Evolutionary conservation across 345 rosid genomes (phyloP).

Genomic region (Eucalyptus camaldulensis): DNA sequence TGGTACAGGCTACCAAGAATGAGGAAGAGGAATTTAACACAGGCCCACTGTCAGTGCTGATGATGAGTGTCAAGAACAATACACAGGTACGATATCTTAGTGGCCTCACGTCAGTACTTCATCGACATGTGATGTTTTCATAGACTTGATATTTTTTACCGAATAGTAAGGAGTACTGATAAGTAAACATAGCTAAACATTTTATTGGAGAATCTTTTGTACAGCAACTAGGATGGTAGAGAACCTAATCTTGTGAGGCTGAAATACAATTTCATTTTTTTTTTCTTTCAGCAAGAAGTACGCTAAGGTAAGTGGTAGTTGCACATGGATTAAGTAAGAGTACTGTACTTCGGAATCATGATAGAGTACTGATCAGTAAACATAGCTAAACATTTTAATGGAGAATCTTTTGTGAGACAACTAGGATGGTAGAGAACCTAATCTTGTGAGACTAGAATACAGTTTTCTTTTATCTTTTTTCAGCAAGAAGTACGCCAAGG

Average conservation of each 20-base stretch:
- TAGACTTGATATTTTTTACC: neutral
- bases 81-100: constrained; percentile 52
- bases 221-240: neutral
- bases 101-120: neutral
- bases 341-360: neutral
- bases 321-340: neutral
- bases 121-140: neutral
- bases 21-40: constrained; percentile 98
- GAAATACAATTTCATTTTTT: neutral
- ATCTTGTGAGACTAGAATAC: neutral
- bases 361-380: neutral
- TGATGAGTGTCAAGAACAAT: constrained; percentile 97
- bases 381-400: neutral
- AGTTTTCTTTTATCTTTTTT: neutral
- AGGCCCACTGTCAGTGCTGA: constrained; percentile 88
- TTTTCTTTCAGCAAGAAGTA: neutral
- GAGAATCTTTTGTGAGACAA: neutral
- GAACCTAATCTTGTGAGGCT: neutral
- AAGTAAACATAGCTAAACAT: neutral
- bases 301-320: neutral
- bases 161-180: neutral
- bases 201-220: neutral
- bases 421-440: neutral
- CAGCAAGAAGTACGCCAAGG: neutral
- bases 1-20: constrained; percentile 32